These are phyloP conservation scores for Neurospora crassa DNA, from an alignment of 2,329 filamentous ascomycete species.

Conservation along the genomic window DNA sequence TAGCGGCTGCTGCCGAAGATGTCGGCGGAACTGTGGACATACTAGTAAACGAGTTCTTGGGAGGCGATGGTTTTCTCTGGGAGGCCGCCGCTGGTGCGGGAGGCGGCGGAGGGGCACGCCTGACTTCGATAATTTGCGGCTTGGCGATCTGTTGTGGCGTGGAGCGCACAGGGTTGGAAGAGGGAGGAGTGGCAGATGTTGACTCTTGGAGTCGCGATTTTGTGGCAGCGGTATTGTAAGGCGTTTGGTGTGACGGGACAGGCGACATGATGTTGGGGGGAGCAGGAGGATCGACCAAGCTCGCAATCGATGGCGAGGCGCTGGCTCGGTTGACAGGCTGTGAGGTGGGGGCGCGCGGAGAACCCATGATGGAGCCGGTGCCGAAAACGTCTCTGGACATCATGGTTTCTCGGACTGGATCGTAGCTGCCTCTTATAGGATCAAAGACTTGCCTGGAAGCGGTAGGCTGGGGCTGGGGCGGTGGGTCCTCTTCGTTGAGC, in stretches of 20 bases:
- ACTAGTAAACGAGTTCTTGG: slow-evolving; percentile 19
- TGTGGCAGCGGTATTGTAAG: slow-evolving; percentile 23
- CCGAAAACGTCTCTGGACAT: slow-evolving; percentile 39
- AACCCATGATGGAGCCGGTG: slow-evolving; percentile 34
- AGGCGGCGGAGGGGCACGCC: slow-evolving; percentile 26
- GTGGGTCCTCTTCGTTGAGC: slow-evolving; percentile 41
- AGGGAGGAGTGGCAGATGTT: slow-evolving; percentile 23
- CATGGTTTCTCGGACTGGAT: slow-evolving; percentile 55
- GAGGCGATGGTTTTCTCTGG: slow-evolving; percentile 10
- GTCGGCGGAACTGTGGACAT: slow-evolving; percentile 23
- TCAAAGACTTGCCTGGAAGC: slow-evolving; percentile 74
- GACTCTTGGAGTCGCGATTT: slow-evolving; percentile 22
- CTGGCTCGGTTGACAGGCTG: slow-evolving; percentile 58
- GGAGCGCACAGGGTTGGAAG: slow-evolving; percentile 20
- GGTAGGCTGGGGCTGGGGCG: slow-evolving; percentile 34
- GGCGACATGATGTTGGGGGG: slow-evolving; percentile 31
- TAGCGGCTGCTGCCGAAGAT: slow-evolving; percentile 16
- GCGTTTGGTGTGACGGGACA: slow-evolving; percentile 24
- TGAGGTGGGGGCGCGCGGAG: slow-evolving; percentile 35
- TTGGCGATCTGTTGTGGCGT: slow-evolving; percentile 15
- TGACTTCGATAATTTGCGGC: slow-evolving; percentile 17
- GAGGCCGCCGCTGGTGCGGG: slow-evolving; percentile 17
- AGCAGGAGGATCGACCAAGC: slow-evolving; percentile 67
- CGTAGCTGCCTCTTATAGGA: slow-evolving; percentile 71
- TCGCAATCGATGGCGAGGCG: slow-evolving; percentile 84